These are phyloP conservation scores for Sherardia arvensis DNA, from an alignment of 257 asterid genomes.

Conservation along the genomic window DNA sequence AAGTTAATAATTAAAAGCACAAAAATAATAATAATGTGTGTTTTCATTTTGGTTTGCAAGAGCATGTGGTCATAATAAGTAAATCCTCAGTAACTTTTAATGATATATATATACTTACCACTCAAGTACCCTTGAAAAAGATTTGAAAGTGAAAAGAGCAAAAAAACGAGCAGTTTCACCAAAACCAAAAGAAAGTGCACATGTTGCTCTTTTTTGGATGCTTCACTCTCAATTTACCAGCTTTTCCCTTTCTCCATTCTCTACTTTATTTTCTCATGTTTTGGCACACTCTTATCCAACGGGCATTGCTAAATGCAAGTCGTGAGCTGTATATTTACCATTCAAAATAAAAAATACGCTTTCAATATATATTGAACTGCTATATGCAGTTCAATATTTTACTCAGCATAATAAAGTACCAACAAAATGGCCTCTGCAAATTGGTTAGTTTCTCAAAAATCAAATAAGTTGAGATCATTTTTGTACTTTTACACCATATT, in stretches of 20 bases:
- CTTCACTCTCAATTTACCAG: conserved; percentile 33
- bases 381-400: no score
- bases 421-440: no score
- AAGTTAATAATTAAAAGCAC: not conserved
- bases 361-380: no score
- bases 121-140: conserved; percentile 26
- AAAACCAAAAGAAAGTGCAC: conserved; percentile 11
- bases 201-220: conserved; percentile 16
- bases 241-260: conserved; percentile 1
- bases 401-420: no score
- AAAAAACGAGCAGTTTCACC: not conserved
- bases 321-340: no score
- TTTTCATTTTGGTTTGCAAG: not conserved
- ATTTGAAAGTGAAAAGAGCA: conserved; percentile 16
- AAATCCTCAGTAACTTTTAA: conserved; percentile 11
- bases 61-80: not conserved
- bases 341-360: no score
- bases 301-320: no score
- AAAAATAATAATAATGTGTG: not conserved
- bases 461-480: no score
- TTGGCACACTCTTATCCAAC: no score
- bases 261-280: not conserved
- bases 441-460: no score
- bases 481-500: no score
- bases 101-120: conserved; percentile 25